These are phyloP conservation scores for Fraxinus ornus DNA, from an alignment of 305 asterid genomes.

Conservation along the genomic window DNA sequence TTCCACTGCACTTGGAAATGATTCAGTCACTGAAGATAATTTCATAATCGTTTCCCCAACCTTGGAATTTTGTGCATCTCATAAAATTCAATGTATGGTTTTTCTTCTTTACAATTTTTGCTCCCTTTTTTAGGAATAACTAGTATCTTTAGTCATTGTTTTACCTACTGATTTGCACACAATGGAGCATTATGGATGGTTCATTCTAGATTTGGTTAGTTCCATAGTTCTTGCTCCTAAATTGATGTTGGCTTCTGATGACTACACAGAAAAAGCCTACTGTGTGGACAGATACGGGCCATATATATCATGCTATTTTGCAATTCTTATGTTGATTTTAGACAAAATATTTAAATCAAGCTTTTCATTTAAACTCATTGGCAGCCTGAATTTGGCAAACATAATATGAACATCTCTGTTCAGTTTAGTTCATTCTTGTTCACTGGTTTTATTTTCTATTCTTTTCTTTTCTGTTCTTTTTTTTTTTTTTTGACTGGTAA, in stretches of 20 bases:
- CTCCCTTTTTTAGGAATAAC: background rate
- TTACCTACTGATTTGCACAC: background rate
- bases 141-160: slow-evolving; percentile 2
- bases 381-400: slow-evolving; percentile 11
- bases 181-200: slow-evolving; percentile 67
- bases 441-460: background rate
- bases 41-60: background rate
- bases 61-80: background rate
- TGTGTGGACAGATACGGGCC: slow-evolving; percentile 99
- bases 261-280: slow-evolving; percentile 75
- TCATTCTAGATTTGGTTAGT: slow-evolving; percentile 56
- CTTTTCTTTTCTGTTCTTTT: background rate
- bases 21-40: slow-evolving; percentile 21
- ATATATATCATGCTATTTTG: slow-evolving; percentile 31
- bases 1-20: slow-evolving; percentile 6
- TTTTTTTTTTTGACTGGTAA: no score
- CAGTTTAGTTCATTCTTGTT: background rate
- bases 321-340: slow-evolving; percentile 7
- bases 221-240: slow-evolving; percentile 78
- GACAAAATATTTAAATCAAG: background rate
- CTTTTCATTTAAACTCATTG: slow-evolving; percentile 7
- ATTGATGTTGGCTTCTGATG: slow-evolving; percentile 89
- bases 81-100: slow-evolving; percentile 3
- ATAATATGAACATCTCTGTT: slow-evolving; percentile 10
- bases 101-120: background rate